Percentiles rank a stretch among this genome's conserved stretches.
Conservation (phyloP, 177 flowering plant species). For the Viscum album region DNA sequence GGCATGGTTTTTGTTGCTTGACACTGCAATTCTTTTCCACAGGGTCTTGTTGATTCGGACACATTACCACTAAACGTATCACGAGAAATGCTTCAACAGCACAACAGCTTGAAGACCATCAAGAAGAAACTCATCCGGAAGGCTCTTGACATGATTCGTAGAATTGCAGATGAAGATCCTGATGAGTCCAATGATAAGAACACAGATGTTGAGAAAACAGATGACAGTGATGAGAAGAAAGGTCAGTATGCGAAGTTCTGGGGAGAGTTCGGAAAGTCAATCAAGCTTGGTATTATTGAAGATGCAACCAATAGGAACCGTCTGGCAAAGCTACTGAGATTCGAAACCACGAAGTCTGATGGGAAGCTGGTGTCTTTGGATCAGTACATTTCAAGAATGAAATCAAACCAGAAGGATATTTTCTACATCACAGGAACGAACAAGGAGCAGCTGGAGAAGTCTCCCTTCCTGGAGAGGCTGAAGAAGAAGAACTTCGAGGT, state of each 20-base stretch:
- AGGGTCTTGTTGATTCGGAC: constrained; percentile 99
- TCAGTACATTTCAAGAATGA: constrained; percentile 95
- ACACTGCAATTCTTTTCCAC: constrained; percentile 17
- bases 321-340: constrained; percentile 84
- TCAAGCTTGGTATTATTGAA: constrained; percentile 91
- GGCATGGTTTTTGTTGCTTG: neutral
- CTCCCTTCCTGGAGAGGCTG: constrained; percentile 98
- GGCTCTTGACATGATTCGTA: constrained; percentile 97
- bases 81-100: constrained; percentile 96
- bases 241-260: constrained; percentile 88
- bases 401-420: constrained; percentile 83
- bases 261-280: constrained; percentile 95
- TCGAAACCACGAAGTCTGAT: constrained; percentile 83
- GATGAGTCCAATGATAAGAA: constrained; percentile 68
- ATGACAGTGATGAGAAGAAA: constrained; percentile 67
- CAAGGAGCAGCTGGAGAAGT: constrained; percentile 89
- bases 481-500: constrained; percentile 88
- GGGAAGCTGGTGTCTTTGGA: constrained; percentile 80
- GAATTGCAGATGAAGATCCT: constrained; percentile 91
- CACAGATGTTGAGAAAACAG: constrained; percentile 53
- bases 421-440: constrained; percentile 85
- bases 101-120: constrained; percentile 83
- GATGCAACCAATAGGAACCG: constrained; percentile 92
- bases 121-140: constrained; percentile 92
- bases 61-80: constrained; percentile 92